These are phyloP conservation scores for Babesia bovis DNA, from an alignment of 169 alveolate genomes.

Conservation along the genomic window DNA sequence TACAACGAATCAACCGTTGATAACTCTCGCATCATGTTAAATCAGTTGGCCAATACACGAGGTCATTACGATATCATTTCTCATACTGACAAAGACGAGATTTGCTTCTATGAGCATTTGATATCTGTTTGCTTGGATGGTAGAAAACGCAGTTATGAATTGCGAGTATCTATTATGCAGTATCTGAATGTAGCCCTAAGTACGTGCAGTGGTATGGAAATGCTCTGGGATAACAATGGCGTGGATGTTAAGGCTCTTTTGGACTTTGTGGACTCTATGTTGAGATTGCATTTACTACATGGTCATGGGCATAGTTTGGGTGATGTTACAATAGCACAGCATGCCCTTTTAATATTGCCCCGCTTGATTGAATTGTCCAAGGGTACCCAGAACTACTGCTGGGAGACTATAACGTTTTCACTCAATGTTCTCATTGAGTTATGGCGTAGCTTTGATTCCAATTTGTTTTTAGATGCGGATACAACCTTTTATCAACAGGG, in stretches of 20 bases:
- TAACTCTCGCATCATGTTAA: not conserved
- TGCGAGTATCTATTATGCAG: constrained; percentile 23
- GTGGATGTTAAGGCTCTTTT: constrained; percentile 11
- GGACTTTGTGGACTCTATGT: constrained; percentile 35
- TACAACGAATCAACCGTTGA: not conserved
- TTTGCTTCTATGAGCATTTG: constrained; percentile 39
- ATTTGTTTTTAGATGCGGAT: constrained; percentile 17
- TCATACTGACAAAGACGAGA: constrained; percentile 18
- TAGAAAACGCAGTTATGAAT: constrained; percentile 1
- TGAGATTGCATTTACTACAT: constrained; percentile 22
- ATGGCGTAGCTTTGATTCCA: constrained; percentile 30
- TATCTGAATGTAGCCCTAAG: constrained; percentile 30
- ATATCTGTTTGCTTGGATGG: constrained; percentile 19
- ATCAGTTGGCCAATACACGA: constrained; percentile 19
- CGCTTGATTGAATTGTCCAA: constrained; percentile 32
- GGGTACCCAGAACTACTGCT: constrained; percentile 18
- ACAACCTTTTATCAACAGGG: constrained; percentile 2
- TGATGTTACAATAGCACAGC: constrained; percentile 35
- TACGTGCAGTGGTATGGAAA: constrained; percentile 48
- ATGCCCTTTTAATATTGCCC: constrained; percentile 26
- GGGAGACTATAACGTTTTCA: constrained; percentile 4
- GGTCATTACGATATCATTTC: constrained; percentile 24
- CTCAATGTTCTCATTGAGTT: constrained; percentile 11
- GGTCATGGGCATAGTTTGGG: constrained; percentile 28
- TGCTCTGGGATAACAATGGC: constrained; percentile 32